Base-by-base conservation (phyloP, 2,329 filamentous ascomycete species). In the Chrysoporthe deuterocubensis region DNA sequence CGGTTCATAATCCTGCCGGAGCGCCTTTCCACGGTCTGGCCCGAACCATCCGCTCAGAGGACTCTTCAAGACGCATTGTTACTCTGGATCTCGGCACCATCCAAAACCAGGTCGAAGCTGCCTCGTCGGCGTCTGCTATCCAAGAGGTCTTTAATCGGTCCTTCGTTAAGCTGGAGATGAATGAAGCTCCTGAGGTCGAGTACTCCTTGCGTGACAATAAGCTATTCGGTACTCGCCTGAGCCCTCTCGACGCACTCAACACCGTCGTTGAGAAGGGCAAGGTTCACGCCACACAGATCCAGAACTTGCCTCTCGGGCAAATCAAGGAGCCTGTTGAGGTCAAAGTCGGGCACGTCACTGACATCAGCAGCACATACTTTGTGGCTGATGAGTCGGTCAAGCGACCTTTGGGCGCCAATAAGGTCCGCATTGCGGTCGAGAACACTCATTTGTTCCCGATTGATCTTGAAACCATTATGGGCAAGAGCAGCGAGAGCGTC, bases 11-110 rank as follows among this genome's bases (percentile, higher is more conserved):
- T 18, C 82, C 83, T 0, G 72, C 73, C 34, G 74, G 76, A 14
- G 76, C 83, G 1, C 76, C 80, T 0, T 77, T 85, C 26, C 73
- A 82, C n/a, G 83, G 81, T 1, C 73, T 87, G 18, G 78, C 82
- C 1, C 78, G 85, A 26, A 82, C 83, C 0, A 74, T 87, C 9
- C 79, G 82, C 59, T 86, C 84, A 0, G 85, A 87, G 59, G 80
- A 85, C 68, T 75, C 79, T 0, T 76, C 79, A 21, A 84, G 79
- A 71, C 74, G 70, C 0, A 76, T 85, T 18, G 74, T 81, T 13
- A 81, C 80, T 0, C 74, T 86, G n/a, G 83, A 85, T 62, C 48
- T 85, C 9, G 69, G 70, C 14, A 34, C 21, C 1, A 50, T 50
- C n/a, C 32, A 43, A 7, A 44, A 46, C 26, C 9, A 32, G 18